phyloP scores from a whole-genome alignment of 768 basidiomycete genomes.

The Termitomyces sp. region DNA sequence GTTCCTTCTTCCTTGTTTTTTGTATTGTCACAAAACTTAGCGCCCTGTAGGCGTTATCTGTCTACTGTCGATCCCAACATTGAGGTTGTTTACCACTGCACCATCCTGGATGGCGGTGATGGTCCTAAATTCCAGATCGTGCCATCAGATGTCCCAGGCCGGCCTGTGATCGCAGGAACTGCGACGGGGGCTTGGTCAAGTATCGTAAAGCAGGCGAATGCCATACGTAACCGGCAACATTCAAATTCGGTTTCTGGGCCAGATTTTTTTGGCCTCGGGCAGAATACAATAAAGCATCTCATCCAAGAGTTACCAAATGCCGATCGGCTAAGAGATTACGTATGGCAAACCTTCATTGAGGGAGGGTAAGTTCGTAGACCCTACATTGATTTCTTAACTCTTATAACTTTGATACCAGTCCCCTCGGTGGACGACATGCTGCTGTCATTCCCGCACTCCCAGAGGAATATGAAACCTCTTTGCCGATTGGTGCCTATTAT shows the following conservation, averaged over 20 bases:
- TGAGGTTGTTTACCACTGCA: conserved; percentile 77
- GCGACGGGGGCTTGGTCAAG: conserved; percentile 85
- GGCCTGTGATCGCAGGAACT: conserved; percentile 76
- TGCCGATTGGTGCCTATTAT: conserved; percentile 42
- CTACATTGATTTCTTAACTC: conserved; percentile 1
- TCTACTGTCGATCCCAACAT: conserved; percentile 63
- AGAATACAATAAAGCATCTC: conserved; percentile 85
- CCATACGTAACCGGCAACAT: conserved; percentile 74
- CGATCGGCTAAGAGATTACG: conserved; percentile 68
- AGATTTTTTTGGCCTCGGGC: conserved; percentile 82
- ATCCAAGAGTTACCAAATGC: conserved; percentile 82
- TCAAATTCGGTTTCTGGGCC: conserved; percentile 86
- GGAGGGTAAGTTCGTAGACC: conserved; percentile 60
- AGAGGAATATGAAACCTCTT: conserved; percentile 57
- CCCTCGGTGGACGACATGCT: conserved; percentile 75
- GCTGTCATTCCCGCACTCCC: conserved; percentile 77
- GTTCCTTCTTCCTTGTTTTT: background rate
- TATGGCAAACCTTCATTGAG: conserved; percentile 82
- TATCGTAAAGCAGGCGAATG: conserved; percentile 79
- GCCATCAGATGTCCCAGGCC: conserved; percentile 63
- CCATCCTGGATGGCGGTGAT: conserved; percentile 80
- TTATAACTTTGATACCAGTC: conserved; percentile 32
- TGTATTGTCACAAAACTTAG: background rate
- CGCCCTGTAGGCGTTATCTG: conserved; percentile 57
- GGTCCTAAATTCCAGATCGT: conserved; percentile 84